phyloP scores from a whole-genome alignment of 2,329 filamentous ascomycete species.

The Hymenoscyphus infarciens region DNA sequence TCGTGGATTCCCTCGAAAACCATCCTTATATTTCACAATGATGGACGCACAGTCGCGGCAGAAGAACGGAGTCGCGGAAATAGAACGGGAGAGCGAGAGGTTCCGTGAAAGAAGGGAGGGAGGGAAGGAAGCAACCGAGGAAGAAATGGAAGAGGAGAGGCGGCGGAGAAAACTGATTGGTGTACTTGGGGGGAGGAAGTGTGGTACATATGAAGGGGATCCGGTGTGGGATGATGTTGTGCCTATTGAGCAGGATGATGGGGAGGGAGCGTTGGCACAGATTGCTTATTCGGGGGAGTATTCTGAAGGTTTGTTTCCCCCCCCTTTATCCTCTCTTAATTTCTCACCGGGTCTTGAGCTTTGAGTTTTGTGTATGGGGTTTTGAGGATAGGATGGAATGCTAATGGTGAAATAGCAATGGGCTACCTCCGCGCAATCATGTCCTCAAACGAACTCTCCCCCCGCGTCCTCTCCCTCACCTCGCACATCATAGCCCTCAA shows the following conservation, averaged over 20 bases:
- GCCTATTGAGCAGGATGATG: constrained; percentile 81
- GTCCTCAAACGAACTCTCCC: constrained; percentile 79
- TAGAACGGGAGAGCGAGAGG: constrained; percentile 24
- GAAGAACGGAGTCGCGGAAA: constrained; percentile 20
- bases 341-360: too few species aligned
- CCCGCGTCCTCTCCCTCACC: constrained; percentile 75
- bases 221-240: constrained; percentile 80
- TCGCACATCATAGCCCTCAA: constrained; percentile 90
- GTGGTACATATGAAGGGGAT: constrained; percentile 43
- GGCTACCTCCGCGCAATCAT: constrained; percentile 92
- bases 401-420: constrained; percentile 56
- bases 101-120: constrained; percentile 20
- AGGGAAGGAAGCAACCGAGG: constrained; percentile 2
- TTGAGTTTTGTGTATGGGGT: neutral
- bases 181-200: constrained; percentile 27
- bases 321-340: neutral
- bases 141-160: constrained; percentile 30
- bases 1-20: too few species aligned
- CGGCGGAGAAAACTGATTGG: constrained; percentile 29
- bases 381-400: neutral
- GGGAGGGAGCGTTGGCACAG: constrained; percentile 77
- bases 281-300: constrained; percentile 92
- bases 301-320: constrained; percentile 58
- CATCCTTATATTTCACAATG: neutral
- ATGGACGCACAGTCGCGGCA: neutral